phyloP scores from a whole-genome alignment of 108 stramenopile genomes.

The Pseudonitzschia multiseries region DNA sequence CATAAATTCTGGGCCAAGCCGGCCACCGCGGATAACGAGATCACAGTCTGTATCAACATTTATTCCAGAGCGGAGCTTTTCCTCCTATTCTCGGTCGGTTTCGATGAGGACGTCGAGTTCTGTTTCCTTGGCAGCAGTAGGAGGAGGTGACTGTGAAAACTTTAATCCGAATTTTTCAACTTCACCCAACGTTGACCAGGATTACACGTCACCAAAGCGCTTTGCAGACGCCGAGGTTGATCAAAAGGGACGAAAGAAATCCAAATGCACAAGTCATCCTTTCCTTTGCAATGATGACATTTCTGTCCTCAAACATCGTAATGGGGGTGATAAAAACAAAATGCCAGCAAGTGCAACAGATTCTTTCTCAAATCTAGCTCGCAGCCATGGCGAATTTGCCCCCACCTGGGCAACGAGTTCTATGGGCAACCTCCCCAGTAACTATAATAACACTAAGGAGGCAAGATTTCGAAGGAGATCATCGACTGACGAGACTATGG shows the following conservation, averaged over 20 bases:
- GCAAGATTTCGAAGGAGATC: not conserved
- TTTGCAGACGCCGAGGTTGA: not conserved
- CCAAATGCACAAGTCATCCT: constrained; percentile 16
- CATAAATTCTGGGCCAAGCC: not conserved
- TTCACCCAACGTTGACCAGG: not conserved
- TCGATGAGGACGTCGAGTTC: not conserved
- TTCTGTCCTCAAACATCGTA: not conserved
- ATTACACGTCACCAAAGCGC: constrained; percentile 35
- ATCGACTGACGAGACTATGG: constrained; percentile 1
- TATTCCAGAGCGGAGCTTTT: not conserved
- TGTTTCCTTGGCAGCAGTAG: not conserved
- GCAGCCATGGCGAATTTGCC: constrained; percentile 4
- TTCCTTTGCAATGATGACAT: not conserved
- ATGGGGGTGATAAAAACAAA: not conserved
- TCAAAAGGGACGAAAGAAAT: constrained; percentile 33
- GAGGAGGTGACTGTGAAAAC: constrained; percentile 23
- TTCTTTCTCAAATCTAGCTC: constrained; percentile 33
- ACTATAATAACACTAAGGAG: not conserved
- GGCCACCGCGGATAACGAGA: not conserved
- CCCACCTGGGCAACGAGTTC: constrained; percentile 17
- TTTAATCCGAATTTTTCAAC: constrained; percentile 28
- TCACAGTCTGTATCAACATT: constrained; percentile 11
- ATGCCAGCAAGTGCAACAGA: not conserved
- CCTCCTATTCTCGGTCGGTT: not conserved
- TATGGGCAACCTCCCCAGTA: not conserved